Evolutionary conservation across 225 moss, liverwort and hornwort species (phyloP).

Genomic region (Bryum argenteum): DNA sequence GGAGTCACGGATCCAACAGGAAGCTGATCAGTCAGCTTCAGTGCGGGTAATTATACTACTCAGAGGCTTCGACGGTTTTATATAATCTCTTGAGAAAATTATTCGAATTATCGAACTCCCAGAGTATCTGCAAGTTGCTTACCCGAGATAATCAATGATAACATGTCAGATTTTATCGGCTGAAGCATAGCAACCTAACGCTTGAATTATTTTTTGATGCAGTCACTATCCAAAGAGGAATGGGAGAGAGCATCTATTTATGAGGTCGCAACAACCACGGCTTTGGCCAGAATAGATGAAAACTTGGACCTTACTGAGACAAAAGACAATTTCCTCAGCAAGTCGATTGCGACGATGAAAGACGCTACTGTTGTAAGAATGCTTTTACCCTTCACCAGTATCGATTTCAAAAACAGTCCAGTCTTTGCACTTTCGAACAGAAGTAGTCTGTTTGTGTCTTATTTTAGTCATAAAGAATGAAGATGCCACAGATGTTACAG

Average conservation of each 20-base stretch:
- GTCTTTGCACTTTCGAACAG: conserved; percentile 9
- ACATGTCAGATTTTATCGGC: conserved; percentile 8
- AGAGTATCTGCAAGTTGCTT: not conserved
- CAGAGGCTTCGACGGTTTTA: not conserved
- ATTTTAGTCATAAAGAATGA: conserved; percentile 2
- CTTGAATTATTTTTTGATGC: conserved; percentile 33
- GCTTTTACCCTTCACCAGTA: conserved; percentile 17
- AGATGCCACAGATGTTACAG: not conserved
- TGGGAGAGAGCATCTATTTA: conserved; percentile 65
- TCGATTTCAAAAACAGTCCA: conserved; percentile 2
- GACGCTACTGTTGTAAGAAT: conserved; percentile 57
- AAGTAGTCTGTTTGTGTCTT: not conserved
- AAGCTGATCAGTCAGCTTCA: conserved; percentile 58
- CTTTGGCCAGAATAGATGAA: conserved; percentile 53
- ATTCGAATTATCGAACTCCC: not conserved
- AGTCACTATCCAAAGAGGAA: conserved; percentile 65
- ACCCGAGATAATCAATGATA: not conserved
- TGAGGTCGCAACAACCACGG: conserved; percentile 53
- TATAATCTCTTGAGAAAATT: not conserved
- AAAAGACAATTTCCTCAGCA: conserved; percentile 42
- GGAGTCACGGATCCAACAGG: conserved; percentile 55
- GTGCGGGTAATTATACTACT: conserved; percentile 42
- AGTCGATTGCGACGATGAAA: conserved; percentile 66
- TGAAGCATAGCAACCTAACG: conserved; percentile 10
- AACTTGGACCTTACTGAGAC: conserved; percentile 42